Base-by-base conservation (phyloP, 2,329 filamentous ascomycete genomes). In the Keithomyces neogunnii region DNA sequence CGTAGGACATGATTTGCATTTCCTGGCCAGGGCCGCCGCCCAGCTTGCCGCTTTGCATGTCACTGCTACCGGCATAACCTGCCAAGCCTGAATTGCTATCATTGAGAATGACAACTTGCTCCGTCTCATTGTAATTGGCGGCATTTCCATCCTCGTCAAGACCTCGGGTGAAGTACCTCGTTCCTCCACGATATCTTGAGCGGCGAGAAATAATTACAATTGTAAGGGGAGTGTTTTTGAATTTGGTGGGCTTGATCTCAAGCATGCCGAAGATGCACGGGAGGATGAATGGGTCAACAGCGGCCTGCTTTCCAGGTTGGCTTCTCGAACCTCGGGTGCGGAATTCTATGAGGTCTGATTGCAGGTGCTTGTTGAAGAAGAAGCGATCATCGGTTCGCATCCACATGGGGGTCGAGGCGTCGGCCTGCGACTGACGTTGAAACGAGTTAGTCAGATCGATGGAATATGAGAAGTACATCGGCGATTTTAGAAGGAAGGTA, bases 51-150 rank as follows among this genome's bases (percentile, higher is more conserved):
- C 88, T 90, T 61, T 88, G 81, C 73, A 88, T 86, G 26, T 86
- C 83, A 53, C 80, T 77, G 59, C 85, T 86, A 49, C 88, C 87
- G 47, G 86, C 86, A 67, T 88, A 96, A 5, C 90, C 91, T 40
- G 88, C 84, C 43, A 93, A 71, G 1, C 86, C 86, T 52, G 82
- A 82, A 46, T 80, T 77, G 51, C 73, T 79, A 68, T 97, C 93
- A 62, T 97, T 97, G 59, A 97, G 70, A 38, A 99, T 82, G 54
- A 96, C 78, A 35, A 93, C 77, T 66, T 99, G 93, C 66, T 99
- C 93, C 0, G 93, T 97, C 75, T 99, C 93, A 65, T 99, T 99
- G 77, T 92, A 99, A 68, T 99, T 99, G 58, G 93, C 89, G n/a
- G 93, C 93, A 66, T 97, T 84, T 29, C 93, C 93, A 55, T 93